Base-by-base conservation (phyloP, 495 filamentous ascomycete genomes). In the Saxophila tyrrhenica region DNA sequence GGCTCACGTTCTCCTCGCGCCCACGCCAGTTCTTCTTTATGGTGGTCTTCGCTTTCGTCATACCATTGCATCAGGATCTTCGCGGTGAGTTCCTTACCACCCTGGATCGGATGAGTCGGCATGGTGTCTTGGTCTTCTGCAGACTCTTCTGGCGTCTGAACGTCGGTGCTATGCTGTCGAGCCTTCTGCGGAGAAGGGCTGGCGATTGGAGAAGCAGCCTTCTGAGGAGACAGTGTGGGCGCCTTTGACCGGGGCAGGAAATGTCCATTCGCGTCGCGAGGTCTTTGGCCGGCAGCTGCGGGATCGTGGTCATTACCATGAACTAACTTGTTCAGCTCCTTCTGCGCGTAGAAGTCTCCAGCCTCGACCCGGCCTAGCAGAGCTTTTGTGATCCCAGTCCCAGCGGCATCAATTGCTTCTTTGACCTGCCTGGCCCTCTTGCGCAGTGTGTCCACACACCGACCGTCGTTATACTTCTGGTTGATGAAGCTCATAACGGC, bases 381-480 rank as follows among this genome's bases (percentile, higher is more conserved):
- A 2, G 39, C 19, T 9, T 22, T 2, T 9, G 10, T n/a, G 10
- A 10, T 3, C 2, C 29, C 39, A 38, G n/a, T 13, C 13, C 8
- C 20, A 7, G 15, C 13, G 10, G 7, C 22, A 11, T 13, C 47
- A n/a, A 56, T 1, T 19, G 29, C 54, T 24, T 35, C 39, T 10
- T 20, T 29, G 7, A 54, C 42, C 19, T 46, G 51, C 25, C 51
- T 41, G 39, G 24, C 43, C n/a, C 54, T 25, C 24, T 44, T 43
- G 1, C 29, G 11, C 13, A 56, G 24, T 13, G 54, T 48, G 3
- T 41, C 24, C 1, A 15, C 2, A 15, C 16, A 3, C 9, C 29
- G 17, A 3, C 32, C 25, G 1, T 19, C 16, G 20, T 38, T 22
- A 21, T 25, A 22, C 22, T 1, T 32, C 3, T 25, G 32, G n/a